These are phyloP conservation scores for Pseudogymnoascus pannorum DNA, from an alignment of 2,329 filamentous ascomycete genomes.

Conservation along the genomic window DNA sequence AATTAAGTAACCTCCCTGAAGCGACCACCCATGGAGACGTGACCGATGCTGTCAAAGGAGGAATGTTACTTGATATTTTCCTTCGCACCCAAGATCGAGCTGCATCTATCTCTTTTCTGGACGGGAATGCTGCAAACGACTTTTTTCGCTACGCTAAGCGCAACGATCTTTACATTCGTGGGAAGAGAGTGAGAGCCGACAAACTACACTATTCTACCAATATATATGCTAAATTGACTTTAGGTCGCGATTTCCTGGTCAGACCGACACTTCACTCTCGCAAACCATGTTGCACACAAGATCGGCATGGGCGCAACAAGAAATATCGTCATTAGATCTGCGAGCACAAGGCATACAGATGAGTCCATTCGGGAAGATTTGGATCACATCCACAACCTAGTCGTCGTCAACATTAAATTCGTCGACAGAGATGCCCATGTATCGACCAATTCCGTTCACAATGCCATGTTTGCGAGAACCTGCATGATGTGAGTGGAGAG, in stretches of 20 bases:
- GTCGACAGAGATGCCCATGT: slow-evolving; percentile 55
- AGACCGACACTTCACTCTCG: slow-evolving; percentile 61
- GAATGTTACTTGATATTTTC: slow-evolving; percentile 61
- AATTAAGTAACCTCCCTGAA: slow-evolving; percentile 55
- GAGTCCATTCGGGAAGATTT: slow-evolving; percentile 62
- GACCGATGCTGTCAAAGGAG: slow-evolving; percentile 58
- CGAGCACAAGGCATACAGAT: slow-evolving; percentile 52
- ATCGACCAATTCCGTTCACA: slow-evolving; percentile 69
- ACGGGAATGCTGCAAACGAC: slow-evolving; percentile 51
- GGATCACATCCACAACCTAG: slow-evolving; percentile 74
- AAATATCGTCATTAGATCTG: slow-evolving; percentile 62
- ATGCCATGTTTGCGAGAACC: slow-evolving; percentile 65
- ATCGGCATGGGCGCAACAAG: slow-evolving; percentile 61
- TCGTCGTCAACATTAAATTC: slow-evolving; percentile 60
- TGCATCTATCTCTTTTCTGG: slow-evolving; percentile 64
- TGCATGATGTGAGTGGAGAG: slow-evolving; percentile 59
- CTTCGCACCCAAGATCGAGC: slow-evolving; percentile 50
- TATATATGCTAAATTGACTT: background rate
- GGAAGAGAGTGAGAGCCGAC: slow-evolving; percentile 50
- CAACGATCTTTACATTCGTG: slow-evolving; percentile 60
- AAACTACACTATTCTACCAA: background rate
- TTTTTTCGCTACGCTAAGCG: slow-evolving; percentile 59
- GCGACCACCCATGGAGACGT: slow-evolving; percentile 59
- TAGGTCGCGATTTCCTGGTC: slow-evolving; percentile 65
- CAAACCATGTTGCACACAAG: slow-evolving; percentile 55